Conservation (phyloP, 108 stramenopile genomes). For the Nannochloropsis salina region DNA sequence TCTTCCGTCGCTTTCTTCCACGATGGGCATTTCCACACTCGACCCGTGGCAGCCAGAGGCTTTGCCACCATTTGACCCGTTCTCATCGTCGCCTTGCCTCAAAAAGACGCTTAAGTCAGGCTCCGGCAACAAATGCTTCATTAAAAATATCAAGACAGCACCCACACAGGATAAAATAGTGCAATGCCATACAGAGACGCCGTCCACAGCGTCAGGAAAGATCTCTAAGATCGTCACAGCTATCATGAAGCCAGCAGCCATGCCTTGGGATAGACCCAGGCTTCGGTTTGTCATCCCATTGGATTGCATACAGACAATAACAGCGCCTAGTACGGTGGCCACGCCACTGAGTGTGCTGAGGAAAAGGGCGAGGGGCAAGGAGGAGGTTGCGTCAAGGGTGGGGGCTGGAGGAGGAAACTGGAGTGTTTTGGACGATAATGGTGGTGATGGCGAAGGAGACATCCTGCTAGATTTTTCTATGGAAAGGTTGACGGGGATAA, state of each 20-base stretch:
- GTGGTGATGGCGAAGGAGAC: not conserved
- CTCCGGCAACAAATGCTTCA: slow-evolving; percentile 60
- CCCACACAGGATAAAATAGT: not conserved
- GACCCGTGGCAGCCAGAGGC: too few relatives aligned
- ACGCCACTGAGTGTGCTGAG: not conserved
- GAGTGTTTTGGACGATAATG: not conserved
- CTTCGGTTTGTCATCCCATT: not conserved
- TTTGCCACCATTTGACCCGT: too few relatives aligned
- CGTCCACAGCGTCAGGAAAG: slow-evolving; percentile 56
- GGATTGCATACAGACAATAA: not conserved
- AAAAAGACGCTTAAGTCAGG: slow-evolving; percentile 15
- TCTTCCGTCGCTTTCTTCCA: not conserved
- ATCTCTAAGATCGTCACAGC: slow-evolving; percentile 77
- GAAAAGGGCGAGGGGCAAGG: not conserved
- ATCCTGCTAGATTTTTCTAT: not conserved
- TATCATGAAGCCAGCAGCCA: slow-evolving; percentile 74
- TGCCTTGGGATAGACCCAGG: slow-evolving; percentile 61
- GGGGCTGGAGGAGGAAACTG: not conserved
- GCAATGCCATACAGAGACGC: slow-evolving; percentile 44
- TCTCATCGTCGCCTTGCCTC: not conserved
- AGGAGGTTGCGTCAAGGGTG: not conserved
- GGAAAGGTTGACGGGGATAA: not conserved
- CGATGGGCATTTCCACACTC: not conserved
- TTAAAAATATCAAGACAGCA: slow-evolving; percentile 52
- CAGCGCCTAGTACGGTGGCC: not conserved